These are phyloP conservation scores for Blumeria hordei DNA, from an alignment of 2,329 filamentous ascomycete genomes.

Conservation along the genomic window DNA sequence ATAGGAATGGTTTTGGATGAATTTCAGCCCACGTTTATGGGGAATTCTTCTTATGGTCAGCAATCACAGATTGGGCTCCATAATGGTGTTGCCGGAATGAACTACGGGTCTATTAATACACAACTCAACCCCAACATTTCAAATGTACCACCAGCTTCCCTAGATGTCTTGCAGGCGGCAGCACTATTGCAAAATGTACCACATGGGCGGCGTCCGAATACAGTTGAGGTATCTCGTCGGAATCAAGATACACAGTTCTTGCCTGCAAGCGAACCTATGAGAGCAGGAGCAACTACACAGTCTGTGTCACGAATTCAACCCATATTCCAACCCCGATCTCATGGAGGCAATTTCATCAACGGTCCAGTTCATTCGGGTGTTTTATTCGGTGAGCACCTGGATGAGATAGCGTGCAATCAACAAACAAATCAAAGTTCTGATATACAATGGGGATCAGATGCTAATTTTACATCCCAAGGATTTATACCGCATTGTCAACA, in stretches of 20 bases:
- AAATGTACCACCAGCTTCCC: conserved; percentile 15
- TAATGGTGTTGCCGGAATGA: conserved; percentile 4
- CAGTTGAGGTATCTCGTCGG: conserved; percentile 10
- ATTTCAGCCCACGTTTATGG: conserved; percentile 39
- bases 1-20: conserved; percentile 28
- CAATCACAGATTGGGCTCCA: conserved; percentile 9
- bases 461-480: conserved; percentile 33
- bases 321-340: conserved; percentile 4
- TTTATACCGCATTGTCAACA: conserved; percentile 34
- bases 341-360: conserved; percentile 6
- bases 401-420: conserved; percentile 5
- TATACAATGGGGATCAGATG: conserved; percentile 44
- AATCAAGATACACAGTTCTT: conserved; percentile 5
- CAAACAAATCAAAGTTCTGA: conserved; percentile 14
- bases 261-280: conserved; percentile 6
- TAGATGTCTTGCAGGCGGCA: conserved; percentile 36
- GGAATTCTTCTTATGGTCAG: conserved; percentile 36
- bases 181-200: conserved; percentile 23
- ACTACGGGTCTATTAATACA: conserved; percentile 7
- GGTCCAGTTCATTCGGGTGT: conserved; percentile 10
- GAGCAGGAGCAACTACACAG: conserved; percentile 9
- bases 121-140: conserved; percentile 5
- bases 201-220: conserved; percentile 11
- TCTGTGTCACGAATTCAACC: conserved; percentile 3
- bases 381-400: conserved; percentile 9